Evolutionary conservation across 768 basidiomycete genomes (phyloP).

Genomic region (Pisolithus albus): DNA sequence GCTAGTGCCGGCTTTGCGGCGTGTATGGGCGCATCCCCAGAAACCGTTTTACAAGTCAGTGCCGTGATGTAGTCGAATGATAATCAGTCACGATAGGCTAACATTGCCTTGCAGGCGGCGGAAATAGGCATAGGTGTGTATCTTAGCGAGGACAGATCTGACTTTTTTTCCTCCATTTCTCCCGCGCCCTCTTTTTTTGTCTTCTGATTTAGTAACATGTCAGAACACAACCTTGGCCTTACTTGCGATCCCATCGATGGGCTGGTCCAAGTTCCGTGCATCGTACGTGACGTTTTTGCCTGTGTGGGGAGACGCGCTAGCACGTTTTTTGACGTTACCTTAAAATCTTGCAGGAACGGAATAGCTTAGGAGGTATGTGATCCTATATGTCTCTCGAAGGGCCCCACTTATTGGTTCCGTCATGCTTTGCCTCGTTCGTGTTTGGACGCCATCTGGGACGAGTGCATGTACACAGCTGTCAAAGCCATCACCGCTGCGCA

Average conservation of each 20-base stretch:
- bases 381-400: background rate
- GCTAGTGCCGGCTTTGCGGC: conserved; percentile 91
- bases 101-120: conserved; percentile 46
- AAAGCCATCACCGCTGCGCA: conserved; percentile 94
- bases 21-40: conserved; percentile 86
- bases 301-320: background rate
- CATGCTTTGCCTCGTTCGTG: background rate
- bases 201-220: background rate
- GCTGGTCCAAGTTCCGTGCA: conserved; percentile 92
- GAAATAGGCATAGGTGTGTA: conserved; percentile 81
- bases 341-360: conserved; percentile 52
- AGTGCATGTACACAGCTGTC: conserved; percentile 47
- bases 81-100: background rate
- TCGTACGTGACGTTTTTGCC: conserved; percentile 40
- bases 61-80: background rate
- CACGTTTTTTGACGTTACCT: conserved; percentile 1
- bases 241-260: conserved; percentile 96
- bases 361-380: conserved; percentile 69
- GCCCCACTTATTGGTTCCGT: background rate
- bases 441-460: background rate
- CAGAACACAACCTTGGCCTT: conserved; percentile 80
- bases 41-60: conserved; percentile 69
- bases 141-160: background rate
- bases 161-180: background rate
- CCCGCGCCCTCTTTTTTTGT: background rate